Base-by-base conservation (phyloP, 352 stramenopile species). In the Globisporangium ultimum region DNA sequence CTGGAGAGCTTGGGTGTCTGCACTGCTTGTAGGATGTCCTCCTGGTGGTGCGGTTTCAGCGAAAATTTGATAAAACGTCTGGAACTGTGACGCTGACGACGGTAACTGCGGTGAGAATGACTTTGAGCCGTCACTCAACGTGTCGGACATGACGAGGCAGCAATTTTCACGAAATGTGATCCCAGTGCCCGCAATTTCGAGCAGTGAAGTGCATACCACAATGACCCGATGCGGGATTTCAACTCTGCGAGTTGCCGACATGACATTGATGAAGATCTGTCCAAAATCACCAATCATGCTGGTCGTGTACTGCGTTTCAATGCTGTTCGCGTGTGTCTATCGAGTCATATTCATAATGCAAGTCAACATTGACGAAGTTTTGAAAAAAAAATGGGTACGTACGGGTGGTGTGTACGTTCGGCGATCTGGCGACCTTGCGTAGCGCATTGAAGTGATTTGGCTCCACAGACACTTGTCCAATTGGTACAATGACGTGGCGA, bases 111-210 rank as follows among this genome's bases (percentile, higher is more conserved):
- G 36, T 0, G 38, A 36, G 24, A 46, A 40, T n/a, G 43, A 61
- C 0, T 22, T 47, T 1, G 55, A 47, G 6, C 6, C 21, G 8
- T 50, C 24, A 43, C 38, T 8, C 38, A 17, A 43, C 38, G 2
- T 36, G 12, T 62, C 22, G 21, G 56, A 56, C 17, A 50, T 32
- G 22, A 64, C 36, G 8, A 64, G 17, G 41, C 49, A 64, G 18
- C 50, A 41, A 13, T 49, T 64, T 28, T 64, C 58, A 24, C 58
- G 58, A 18, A 58, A 64, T 4, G 53, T 4, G 13, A 64, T 38
- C 12, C 46, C 43, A 12, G 38, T 58, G 4, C 15, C 58, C 0
- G 7, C 3, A 15, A 48, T 48, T 14, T 28, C 34, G 3, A 64
- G 20, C 18, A 64, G 28, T 40, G 58, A 64, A 8, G 58, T 43